Conservation (phyloP, 2,329 filamentous ascomycete genomes). For the Setomelanomma holmii region DNA sequence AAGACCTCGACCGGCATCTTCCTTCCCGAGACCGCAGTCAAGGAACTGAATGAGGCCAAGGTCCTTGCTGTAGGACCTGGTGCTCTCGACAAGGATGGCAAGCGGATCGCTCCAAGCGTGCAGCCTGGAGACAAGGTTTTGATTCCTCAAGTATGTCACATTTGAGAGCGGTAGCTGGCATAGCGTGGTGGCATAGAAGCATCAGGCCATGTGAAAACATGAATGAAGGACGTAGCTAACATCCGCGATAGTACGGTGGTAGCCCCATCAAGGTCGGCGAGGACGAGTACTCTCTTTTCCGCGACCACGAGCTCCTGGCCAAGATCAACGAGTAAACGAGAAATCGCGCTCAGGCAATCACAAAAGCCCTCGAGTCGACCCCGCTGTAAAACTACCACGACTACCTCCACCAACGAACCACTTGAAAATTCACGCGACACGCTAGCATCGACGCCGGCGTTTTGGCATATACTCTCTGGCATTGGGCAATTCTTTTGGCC, state of each 20-base stretch:
- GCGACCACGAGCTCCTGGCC: constrained; percentile 95
- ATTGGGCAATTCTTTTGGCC: constrained; percentile 26
- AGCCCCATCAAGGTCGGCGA: constrained; percentile 97
- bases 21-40: constrained; percentile 94
- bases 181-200: background rate
- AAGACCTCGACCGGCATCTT: constrained; percentile 98
- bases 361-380: background rate
- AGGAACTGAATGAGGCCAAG: constrained; percentile 98
- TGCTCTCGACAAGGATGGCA: constrained; percentile 83
- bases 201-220: background rate
- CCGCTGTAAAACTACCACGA: constrained; percentile 26
- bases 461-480: constrained; percentile 29
- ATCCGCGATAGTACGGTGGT: constrained; percentile 80
- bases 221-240: constrained; percentile 11
- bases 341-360: background rate
- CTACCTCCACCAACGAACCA: constrained; percentile 36
- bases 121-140: constrained; percentile 86
- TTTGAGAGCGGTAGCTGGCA: background rate
- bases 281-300: constrained; percentile 94
- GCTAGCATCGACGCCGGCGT: constrained; percentile 41
- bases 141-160: constrained; percentile 81
- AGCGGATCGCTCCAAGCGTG: constrained; percentile 86
- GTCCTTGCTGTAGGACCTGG: constrained; percentile 95
- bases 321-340: constrained; percentile 91
- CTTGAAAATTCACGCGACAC: constrained; percentile 18